Base-by-base conservation (phyloP, 805 yeast species). In the Scheffersomyces ergatensis region DNA sequence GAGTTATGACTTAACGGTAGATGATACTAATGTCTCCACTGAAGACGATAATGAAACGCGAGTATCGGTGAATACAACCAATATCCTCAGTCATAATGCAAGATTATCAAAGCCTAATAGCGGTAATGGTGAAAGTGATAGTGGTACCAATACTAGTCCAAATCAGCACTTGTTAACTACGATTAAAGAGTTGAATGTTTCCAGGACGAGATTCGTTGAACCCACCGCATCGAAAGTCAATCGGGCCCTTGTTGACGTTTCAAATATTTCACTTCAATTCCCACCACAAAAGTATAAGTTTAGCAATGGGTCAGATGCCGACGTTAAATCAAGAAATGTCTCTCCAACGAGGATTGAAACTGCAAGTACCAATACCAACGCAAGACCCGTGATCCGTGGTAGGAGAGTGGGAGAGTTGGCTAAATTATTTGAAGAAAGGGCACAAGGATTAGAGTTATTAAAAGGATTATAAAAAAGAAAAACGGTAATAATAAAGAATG, bases 361-460 rank as follows among this genome's bases (percentile, higher is more conserved):
- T 32, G 21, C 37, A 27, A 2, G 33, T 14, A 36, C 38, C 16
- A 32, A 20, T 20, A 18, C 6, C 15, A 43, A 40, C 5, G 60
- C 57, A 35, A 60, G 59, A 40, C 74, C 74, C 5, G 78, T 78
- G 5, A 67, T 76, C 11, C 55, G 81, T 14, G 82, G 80, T 11
- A 67, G 76, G 38, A 78, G 77, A 57, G 88, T 83, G 1, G 77
- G 80, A 11, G 81, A 77, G 51, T 62, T 83, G 43, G 84, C 88
- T 2, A 74, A 72, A 43, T 58, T 82, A 30, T 83, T 78, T 48
- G 89, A 83, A 53, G 86, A 82, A 53, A 64, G 83, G 47, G 55
- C 65, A 3, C 62, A 67, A 41, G 76, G 72, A 2, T 50, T 67
- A 36, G 70, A 67, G 40, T 49, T 70, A 18, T 47, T 65, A 29